A percentile compares a stretch with the other conserved stretches of the same genome.
These are phyloP conservation scores for Bothriochloa decipiens DNA, from an alignment of 176 grass and related monocot species.

Conservation along the genomic window DNA sequence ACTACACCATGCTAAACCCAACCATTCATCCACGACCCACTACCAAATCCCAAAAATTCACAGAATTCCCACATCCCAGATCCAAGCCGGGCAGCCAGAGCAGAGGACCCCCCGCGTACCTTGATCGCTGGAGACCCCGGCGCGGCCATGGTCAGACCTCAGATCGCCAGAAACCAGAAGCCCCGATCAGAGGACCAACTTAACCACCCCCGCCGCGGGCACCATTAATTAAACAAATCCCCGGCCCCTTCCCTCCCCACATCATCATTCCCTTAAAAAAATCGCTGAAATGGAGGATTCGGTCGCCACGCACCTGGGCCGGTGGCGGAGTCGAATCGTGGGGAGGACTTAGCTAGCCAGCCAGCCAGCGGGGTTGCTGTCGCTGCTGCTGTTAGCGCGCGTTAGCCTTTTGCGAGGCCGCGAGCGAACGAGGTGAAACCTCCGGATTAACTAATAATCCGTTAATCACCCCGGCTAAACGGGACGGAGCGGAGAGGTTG, in stretches of 20 bases:
- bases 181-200: conserved; percentile 39
- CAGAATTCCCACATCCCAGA: conserved; percentile 39
- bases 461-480: conserved; percentile 6
- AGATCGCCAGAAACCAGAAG: conserved; percentile 44
- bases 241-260: conserved; percentile 2
- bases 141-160: conserved; percentile 46
- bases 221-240: conserved; percentile 51
- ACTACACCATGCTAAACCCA: conserved; percentile 18
- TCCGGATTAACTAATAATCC: neutral
- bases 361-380: conserved; percentile 39
- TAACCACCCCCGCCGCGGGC: conserved; percentile 42
- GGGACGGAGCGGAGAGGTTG: neutral
- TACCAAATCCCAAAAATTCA: conserved; percentile 26
- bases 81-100: conserved; percentile 21
- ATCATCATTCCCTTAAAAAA: conserved; percentile 33
- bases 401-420: neutral
- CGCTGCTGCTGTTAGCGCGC: conserved; percentile 38
- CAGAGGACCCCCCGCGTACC: conserved; percentile 29
- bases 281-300: conserved; percentile 26
- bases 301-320: conserved; percentile 50
- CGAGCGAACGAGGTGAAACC: neutral
- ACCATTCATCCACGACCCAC: conserved; percentile 11
- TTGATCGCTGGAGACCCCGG: conserved; percentile 49
- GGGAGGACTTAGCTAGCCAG: conserved; percentile 27
- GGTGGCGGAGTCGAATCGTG: conserved; percentile 46